Evolutionary conservation across 305 asterid genomes (phyloP).

Genomic region (Salvia sclarea): DNA sequence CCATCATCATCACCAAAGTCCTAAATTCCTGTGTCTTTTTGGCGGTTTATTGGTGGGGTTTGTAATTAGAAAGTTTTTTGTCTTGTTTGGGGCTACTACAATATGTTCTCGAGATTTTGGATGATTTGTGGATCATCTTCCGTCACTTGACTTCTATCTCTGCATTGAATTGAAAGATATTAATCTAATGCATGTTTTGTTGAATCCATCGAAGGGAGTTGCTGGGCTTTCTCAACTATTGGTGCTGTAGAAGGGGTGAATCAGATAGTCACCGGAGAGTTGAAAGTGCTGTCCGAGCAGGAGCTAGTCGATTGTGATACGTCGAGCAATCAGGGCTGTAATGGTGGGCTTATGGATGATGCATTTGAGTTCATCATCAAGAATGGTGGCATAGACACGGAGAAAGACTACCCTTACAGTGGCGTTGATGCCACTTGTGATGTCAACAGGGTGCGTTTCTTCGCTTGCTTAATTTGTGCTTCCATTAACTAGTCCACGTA

Average conservation of each 20-base stretch:
- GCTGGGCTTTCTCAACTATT: constrained; percentile 91
- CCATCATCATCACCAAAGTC: not conserved
- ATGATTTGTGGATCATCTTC: not conserved
- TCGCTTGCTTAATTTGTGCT: not conserved
- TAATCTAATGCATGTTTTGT: constrained; percentile 1
- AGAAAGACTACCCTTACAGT: constrained; percentile 71
- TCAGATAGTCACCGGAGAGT: constrained; percentile 67
- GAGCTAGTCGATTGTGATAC: constrained; percentile 78
- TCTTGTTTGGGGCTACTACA: not conserved
- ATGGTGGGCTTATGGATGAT: constrained; percentile 78
- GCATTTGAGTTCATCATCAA: constrained; percentile 59
- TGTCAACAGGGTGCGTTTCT: constrained; percentile 41
- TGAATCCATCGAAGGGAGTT: constrained; percentile 59
- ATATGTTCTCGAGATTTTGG: not conserved
- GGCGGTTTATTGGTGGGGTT: not conserved
- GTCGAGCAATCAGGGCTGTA: constrained; percentile 61
- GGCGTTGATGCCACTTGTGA: constrained; percentile 67
- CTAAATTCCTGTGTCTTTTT: not conserved
- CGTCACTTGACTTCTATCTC: not conserved
- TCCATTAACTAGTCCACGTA: not conserved
- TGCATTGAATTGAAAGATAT: not conserved
- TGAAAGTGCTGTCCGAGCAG: constrained; percentile 67
- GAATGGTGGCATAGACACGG: constrained; percentile 77
- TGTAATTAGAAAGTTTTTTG: not conserved
- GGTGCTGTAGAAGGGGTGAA: constrained; percentile 86